A percentile compares a stretch with the other conserved stretches of the same genome.
Conservation (phyloP, 129 eudicot species). For the Solidago caesia region DNA sequence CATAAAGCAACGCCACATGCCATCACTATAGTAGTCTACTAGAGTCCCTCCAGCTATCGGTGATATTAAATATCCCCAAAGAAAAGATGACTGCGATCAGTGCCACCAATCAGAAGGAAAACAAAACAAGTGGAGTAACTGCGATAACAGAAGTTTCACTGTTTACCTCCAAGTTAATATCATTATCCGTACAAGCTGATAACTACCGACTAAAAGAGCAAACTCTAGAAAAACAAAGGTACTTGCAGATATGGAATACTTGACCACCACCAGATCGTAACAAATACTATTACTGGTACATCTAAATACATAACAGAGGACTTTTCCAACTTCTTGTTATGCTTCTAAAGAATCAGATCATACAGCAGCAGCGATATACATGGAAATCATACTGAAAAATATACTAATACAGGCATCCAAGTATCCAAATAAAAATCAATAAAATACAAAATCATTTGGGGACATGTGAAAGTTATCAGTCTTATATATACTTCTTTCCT, state of each 20-base stretch:
- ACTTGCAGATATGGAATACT: not conserved
- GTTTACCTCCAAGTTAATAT: not conserved
- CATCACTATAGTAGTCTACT: conserved; percentile 94
- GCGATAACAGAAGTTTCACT: conserved; percentile 16
- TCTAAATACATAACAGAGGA: not conserved
- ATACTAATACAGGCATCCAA: too few relatives aligned
- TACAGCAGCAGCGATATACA: too few relatives aligned
- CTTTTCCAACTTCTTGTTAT: not conserved
- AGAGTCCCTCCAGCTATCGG: conserved; percentile 98
- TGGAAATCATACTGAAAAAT: too few relatives aligned
- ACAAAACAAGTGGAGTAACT: conserved; percentile 18
- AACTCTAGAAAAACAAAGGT: not conserved
- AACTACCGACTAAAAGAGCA: too few relatives aligned
- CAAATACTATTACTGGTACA: too few relatives aligned
- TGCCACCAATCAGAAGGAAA: conserved; percentile 39
- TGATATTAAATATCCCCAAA: conserved; percentile 96
- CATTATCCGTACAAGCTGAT: too few relatives aligned
- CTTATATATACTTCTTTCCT: too few relatives aligned
- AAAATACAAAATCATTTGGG: too few relatives aligned
- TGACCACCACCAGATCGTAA: too few relatives aligned
- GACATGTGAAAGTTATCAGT: too few relatives aligned
- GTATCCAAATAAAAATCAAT: too few relatives aligned
- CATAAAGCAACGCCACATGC: conserved; percentile 98
- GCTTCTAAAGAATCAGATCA: not conserved
- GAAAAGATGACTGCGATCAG: conserved; percentile 93